Evolutionary conservation across 352 stramenopile species (phyloP).

Genomic region (Pythium grandisporangium): DNA sequence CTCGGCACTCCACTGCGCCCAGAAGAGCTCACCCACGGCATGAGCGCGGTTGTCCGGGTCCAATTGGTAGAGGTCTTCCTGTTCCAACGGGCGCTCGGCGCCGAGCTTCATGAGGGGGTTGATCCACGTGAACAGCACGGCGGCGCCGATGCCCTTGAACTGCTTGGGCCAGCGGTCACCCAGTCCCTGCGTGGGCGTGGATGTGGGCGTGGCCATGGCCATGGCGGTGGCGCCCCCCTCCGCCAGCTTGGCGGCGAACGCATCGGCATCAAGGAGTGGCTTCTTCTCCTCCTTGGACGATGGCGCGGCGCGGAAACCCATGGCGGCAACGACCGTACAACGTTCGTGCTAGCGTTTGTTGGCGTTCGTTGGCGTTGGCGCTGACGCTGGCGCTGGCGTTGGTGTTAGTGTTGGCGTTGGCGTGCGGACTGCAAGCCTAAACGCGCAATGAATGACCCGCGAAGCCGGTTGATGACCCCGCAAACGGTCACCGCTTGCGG

Average conservation of each 20-base stretch:
- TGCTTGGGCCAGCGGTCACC: slow-evolving; percentile 47
- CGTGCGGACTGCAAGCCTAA: no score
- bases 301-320: background rate
- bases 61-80: slow-evolving; percentile 79
- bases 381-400: no score
- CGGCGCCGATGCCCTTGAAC: slow-evolving; percentile 34
- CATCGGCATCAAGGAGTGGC: slow-evolving; percentile 12
- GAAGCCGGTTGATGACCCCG: no score
- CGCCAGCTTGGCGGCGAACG: no score
- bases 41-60: slow-evolving; percentile 59
- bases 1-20: slow-evolving; percentile 31
- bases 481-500: no score
- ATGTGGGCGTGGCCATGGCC: background rate
- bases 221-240: background rate
- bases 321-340: no score
- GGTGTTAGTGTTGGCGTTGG: no score
- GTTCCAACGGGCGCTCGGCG: slow-evolving; percentile 66
- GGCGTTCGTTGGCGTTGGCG: no score
- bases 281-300: slow-evolving; percentile 11
- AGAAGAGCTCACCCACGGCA: slow-evolving; percentile 34
- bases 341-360: no score
- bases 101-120: slow-evolving; percentile 6
- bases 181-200: slow-evolving; percentile 16
- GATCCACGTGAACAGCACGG: slow-evolving; percentile 18
- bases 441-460: no score